A percentile compares a stretch with the other conserved stretches of the same genome.
Evolutionary conservation across 78 protist genomes (phyloP).

Genomic region (Dictyostelium purpureum): DNA sequence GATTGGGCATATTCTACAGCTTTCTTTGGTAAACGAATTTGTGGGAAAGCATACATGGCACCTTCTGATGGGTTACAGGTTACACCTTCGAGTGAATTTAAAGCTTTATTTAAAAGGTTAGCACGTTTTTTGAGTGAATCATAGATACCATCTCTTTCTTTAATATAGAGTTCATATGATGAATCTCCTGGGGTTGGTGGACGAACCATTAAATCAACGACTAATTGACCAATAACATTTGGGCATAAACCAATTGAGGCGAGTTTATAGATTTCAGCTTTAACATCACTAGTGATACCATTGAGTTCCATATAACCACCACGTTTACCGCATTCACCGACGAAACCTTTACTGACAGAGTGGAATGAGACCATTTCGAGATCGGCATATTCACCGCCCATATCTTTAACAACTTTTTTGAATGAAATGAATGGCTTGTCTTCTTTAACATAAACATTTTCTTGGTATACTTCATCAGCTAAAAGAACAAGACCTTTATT

Average conservation of each 20-base stretch:
- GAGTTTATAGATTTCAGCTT: constrained; percentile 93
- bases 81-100: constrained; percentile 92
- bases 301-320: constrained; percentile 97
- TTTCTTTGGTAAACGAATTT: constrained; percentile 90
- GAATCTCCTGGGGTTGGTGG: constrained; percentile 96
- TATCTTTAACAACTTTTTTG: constrained; percentile 83
- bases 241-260: constrained; percentile 96
- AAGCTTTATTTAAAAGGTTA: constrained; percentile 51
- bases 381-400: constrained; percentile 30
- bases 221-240: constrained; percentile 94
- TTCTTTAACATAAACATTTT: constrained; percentile 90
- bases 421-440: constrained; percentile 93
- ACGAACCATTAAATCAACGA: constrained; percentile 91
- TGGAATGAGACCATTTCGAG: constrained; percentile 96
- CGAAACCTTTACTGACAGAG: constrained; percentile 97
- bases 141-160: constrained; percentile 83
- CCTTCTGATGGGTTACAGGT: constrained; percentile 86
- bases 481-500: constrained; percentile 88
- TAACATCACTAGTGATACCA: constrained; percentile 70
- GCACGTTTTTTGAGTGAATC: constrained; percentile 88
- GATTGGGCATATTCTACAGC: constrained; percentile 92
- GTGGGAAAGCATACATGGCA: constrained; percentile 99
- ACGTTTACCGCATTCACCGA: constrained; percentile 99
- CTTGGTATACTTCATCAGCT: constrained; percentile 99
- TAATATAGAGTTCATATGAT: constrained; percentile 86